Evolutionary conservation across 2,329 filamentous ascomycete species (phyloP).

Genomic region (Alternaria infectoria): DNA sequence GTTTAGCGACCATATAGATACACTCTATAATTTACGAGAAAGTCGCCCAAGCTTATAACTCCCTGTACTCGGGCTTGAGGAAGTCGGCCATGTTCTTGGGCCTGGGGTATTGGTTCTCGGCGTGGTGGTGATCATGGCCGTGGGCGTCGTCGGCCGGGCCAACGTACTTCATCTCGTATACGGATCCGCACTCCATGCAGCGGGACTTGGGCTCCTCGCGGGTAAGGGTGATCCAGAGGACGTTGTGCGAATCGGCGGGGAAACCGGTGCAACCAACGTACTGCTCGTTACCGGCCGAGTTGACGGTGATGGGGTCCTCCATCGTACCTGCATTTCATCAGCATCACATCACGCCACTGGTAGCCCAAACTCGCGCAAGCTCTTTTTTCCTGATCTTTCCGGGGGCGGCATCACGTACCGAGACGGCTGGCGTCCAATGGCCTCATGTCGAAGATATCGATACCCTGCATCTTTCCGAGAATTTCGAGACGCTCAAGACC

Average conservation of each 20-base stretch:
- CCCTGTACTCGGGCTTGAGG: conserved; percentile 94
- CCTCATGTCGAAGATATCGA: conserved; percentile 98
- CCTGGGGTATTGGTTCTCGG: conserved; percentile 62
- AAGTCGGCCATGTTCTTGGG: conserved; percentile 97
- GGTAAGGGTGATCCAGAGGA: conserved; percentile 88
- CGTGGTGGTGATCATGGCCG: conserved; percentile 57
- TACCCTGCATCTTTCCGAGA: conserved; percentile 97
- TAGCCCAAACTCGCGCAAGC: background rate
- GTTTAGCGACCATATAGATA: conserved; percentile 37
- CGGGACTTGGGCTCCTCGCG: conserved; percentile 90
- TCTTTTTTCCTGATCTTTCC: background rate
- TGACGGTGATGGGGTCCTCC: conserved; percentile 84
- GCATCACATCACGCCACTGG: conserved; percentile 11
- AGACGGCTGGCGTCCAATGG: conserved; percentile 89
- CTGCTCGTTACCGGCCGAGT: conserved; percentile 93
- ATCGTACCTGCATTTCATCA: conserved; percentile 70
- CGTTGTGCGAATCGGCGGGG: conserved; percentile 89
- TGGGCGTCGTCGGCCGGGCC: conserved; percentile 77
- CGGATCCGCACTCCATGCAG: conserved; percentile 94
- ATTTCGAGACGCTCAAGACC: conserved; percentile 99
- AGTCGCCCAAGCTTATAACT: conserved; percentile 49
- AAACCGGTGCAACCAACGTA: conserved; percentile 94
- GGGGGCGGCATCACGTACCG: conserved; percentile 61
- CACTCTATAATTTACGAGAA: conserved; percentile 25
- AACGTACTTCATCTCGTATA: conserved; percentile 98